A percentile compares a stretch with the other conserved stretches of the same genome.
phyloP scores from a whole-genome alignment of 192 early-diverging fungal genomes.

The Mortierella hygrophila region DNA sequence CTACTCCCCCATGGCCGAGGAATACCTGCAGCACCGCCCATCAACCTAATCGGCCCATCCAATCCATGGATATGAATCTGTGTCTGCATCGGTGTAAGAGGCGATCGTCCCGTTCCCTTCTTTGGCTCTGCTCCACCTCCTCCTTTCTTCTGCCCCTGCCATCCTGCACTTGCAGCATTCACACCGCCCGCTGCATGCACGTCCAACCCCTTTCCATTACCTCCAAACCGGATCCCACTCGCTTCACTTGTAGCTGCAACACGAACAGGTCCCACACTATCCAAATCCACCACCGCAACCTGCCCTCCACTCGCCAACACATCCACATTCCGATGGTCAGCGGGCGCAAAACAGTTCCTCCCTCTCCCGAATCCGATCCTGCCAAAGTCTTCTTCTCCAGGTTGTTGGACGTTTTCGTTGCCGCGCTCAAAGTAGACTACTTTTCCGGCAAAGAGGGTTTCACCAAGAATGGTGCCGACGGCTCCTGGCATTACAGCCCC shows the following conservation, averaged over 20 bases:
- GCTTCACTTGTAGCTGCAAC: conserved; percentile 23
- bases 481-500: conserved; percentile 44
- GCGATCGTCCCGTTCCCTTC: not conserved
- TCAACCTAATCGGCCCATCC: conserved; percentile 29
- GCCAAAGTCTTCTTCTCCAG: conserved; percentile 43
- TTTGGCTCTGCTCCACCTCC: conserved; percentile 8
- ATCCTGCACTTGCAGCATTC: too few relatives aligned
- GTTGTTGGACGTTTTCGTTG: conserved; percentile 16
- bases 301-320: conserved; percentile 23
- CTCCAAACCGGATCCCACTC: not conserved
- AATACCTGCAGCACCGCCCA: conserved; percentile 16
- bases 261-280: conserved; percentile 21
- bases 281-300: conserved; percentile 3
- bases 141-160: not conserved
- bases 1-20: not conserved
- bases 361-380: conserved; percentile 45
- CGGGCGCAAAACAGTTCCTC: conserved; percentile 44
- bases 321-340: conserved; percentile 31
- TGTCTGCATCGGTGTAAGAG: not conserved
- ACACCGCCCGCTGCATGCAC: not conserved
- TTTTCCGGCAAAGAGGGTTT: conserved; percentile 46
- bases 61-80: conserved; percentile 17
- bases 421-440: conserved; percentile 49
- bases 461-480: conserved; percentile 49
- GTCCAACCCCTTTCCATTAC: not conserved